These are phyloP conservation scores for Fragaria ananassa DNA, from an alignment of 306 rosid species.

Conservation along the genomic window DNA sequence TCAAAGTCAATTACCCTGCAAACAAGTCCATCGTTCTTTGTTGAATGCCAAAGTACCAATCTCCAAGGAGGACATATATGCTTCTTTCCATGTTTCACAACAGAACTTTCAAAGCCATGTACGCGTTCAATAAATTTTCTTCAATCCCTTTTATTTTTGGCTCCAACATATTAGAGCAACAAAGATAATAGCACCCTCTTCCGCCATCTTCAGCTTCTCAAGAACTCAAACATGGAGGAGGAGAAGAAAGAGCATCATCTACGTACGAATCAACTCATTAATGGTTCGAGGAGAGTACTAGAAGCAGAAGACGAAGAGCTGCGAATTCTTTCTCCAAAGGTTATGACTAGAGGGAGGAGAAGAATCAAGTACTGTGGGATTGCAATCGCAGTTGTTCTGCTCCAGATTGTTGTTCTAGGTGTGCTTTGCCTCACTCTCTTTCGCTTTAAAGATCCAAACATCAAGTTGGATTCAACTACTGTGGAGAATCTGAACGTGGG, in stretches of 20 bases:
- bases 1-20: slow-evolving; percentile 2
- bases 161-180: neutral
- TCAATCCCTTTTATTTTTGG: neutral
- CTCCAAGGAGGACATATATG: neutral
- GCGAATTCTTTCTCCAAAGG: neutral
- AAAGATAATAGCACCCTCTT: neutral
- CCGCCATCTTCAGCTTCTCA: neutral
- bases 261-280: neutral
- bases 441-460: slow-evolving; percentile 9
- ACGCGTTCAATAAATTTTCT: neutral
- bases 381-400: neutral
- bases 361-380: slow-evolving; percentile 20
- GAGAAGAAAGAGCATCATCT: neutral
- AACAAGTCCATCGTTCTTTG: neutral
- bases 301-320: neutral
- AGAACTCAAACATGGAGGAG: slow-evolving; percentile 11
- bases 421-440: slow-evolving; percentile 17
- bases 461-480: neutral
- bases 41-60: neutral
- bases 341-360: slow-evolving; percentile 4
- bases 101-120: slow-evolving; percentile 6
- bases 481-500: neutral
- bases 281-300: neutral
- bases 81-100: neutral
- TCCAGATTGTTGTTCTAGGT: slow-evolving; percentile 11